A percentile compares a stretch with the other conserved stretches of the same genome.
Evolutionary conservation across 176 grass and related monocot species (phyloP).

Genomic region (Hsuehochloa calcarea): DNA sequence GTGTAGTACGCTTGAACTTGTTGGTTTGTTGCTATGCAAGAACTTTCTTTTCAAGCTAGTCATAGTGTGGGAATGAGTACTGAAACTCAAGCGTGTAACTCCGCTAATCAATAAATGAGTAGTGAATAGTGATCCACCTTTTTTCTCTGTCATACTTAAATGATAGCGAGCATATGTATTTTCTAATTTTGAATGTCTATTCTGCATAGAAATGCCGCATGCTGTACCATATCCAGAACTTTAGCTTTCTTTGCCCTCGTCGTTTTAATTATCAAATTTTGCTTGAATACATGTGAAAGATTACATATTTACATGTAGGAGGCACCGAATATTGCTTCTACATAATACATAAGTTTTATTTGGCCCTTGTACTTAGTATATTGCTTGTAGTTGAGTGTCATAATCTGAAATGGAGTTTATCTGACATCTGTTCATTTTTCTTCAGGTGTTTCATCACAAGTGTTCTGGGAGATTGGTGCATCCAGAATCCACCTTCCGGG

Average conservation of each 20-base stretch:
- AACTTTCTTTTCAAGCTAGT: background rate
- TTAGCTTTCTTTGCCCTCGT: background rate
- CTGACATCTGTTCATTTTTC: background rate
- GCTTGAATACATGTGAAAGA: background rate
- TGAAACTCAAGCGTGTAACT: background rate
- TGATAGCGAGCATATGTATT: background rate
- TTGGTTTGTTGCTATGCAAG: background rate
- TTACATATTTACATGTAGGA: too few relatives aligned
- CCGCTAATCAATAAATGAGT: background rate
- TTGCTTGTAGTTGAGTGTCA: background rate
- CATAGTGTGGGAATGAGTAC: background rate
- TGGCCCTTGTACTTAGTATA: background rate
- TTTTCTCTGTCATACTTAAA: background rate
- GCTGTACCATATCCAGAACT: background rate
- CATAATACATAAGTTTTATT: background rate
- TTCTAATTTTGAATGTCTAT: background rate
- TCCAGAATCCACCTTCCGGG: slow-evolving; percentile 26
- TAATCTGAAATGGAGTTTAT: background rate
- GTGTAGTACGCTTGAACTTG: background rate
- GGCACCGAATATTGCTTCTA: background rate
- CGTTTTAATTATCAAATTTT: background rate
- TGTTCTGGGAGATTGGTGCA: slow-evolving; percentile 30
- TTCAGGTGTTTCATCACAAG: slow-evolving; percentile 17
- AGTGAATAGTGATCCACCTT: background rate
- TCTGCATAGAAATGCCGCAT: background rate